Evolutionary conservation across 2,329 filamentous ascomycete genomes (phyloP), one percentile per base, ranked within the genome.

Genomic region (Aspergillus pseudonomiae): DNA sequence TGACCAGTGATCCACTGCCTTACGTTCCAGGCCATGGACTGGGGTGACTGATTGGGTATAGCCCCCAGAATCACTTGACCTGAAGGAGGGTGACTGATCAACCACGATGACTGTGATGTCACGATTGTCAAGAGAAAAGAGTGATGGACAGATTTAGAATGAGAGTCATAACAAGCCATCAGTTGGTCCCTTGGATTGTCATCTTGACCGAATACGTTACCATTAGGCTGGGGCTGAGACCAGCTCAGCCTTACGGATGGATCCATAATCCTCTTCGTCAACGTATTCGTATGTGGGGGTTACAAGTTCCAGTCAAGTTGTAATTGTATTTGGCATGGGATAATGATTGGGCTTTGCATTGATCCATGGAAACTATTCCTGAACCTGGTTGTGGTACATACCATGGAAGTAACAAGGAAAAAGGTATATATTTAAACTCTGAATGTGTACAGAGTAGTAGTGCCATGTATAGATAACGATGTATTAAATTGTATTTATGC

Each of bases 191-290:
- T 39, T 50, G 11, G 12, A 26, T 30, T n/a, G 12, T 11, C 6
- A 30, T 24, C 19, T 34, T 54, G 30, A 55, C 21, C 11, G 10
- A n/a, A 39, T 55, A 28, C 11, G n/a, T n/a, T 21, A 9, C n/a
- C 19, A n/a, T 54, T 21, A 54, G n/a, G 52, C 10, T 4, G 19
- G 16, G 39, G 39, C 39, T 41, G 16, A 55, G 36, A 16, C n/a
- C 52, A 55, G n/a, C 21, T 54, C 52, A 54, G 52, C 52, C 52
- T 55, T 39, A 55, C 19, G 21, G 52, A 55, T 54, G 52, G 52
- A 36, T 36, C 30, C 52, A 4, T 24, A 12, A 21, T 7, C 19
- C 21, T 53, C 19, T 10, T 34, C 16, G 2, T 36, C 52, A 9
- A 36, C 19, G 4, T 52, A 52, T n/a, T 52, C 10, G 10, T 36